Evolutionary conservation across 2,329 filamentous ascomycete species (phyloP), one percentile per base, ranked within the genome.

Genomic region (Samsoniella hepiali): DNA sequence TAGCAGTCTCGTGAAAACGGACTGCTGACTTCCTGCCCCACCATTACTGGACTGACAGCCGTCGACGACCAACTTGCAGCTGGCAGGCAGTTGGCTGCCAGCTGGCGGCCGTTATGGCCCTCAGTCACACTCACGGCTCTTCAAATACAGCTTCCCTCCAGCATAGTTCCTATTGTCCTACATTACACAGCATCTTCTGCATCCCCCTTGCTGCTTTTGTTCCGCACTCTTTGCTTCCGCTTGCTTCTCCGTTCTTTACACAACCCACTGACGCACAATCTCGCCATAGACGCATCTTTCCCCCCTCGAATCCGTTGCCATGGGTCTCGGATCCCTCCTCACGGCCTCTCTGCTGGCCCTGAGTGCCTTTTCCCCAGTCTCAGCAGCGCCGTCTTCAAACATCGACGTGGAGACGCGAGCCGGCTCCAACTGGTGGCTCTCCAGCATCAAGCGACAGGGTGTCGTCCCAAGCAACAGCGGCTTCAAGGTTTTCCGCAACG

Each of bases 401-500:
- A 45, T 53, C 55, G 62, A 57, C n/a, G 47, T 50, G 10, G 64
- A 67, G 10, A 44, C 62, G 11, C 69, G 71, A 29, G 70, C 73
- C 22, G 68, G 71, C 40, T 81, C 82, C 5, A 77, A 75, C 70
- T 95, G 89, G 82, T 96, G 91, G 91, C 75, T 95, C 63, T 81
- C 84, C 42, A 80, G 80, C 66, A 88, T 95, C 71, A 73, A 87
- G 69, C 88, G 89, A 47, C 85, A 91, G 69, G 92, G 91, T 63
- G 76, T 78, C 2, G 82, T 88, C 50, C 85, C 90, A 36, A 65
- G 69, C 34, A 76, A 84, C 65, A 72, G 73, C 38, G 76, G 77
- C 71, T 95, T 91, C 82, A 83, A 90, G 74, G 79, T 93, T 67
- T 93, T 86, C 77, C 88, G 90, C 69, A 92, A 92, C 69, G 90